Percentiles rank a stretch among this genome's conserved stretches.
Evolutionary conservation across 2,329 filamentous ascomycete species (phyloP).

Genomic region (Colletotrichum tofieldiae): DNA sequence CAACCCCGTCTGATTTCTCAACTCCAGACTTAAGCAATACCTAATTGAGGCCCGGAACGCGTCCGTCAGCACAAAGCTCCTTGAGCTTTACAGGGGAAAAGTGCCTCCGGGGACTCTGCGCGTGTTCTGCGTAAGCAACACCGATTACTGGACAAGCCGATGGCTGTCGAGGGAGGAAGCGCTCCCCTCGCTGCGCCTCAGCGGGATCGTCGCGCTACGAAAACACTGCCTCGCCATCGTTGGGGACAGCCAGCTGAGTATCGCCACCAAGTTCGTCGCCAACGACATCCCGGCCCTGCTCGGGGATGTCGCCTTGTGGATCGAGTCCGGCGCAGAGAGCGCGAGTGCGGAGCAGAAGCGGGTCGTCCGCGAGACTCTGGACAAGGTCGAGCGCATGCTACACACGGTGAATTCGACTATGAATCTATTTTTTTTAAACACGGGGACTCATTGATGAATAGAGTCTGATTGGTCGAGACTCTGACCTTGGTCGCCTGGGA

Average conservation of each 20-base stretch:
- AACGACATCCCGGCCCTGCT: conserved; percentile 60
- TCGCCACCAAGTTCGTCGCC: conserved; percentile 55
- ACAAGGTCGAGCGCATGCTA: conserved; percentile 51
- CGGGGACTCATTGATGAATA: conserved; percentile 19
- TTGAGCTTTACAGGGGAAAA: conserved; percentile 48
- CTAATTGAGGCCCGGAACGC: conserved; percentile 58
- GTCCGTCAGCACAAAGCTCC: conserved; percentile 51
- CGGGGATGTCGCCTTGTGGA: conserved; percentile 60
- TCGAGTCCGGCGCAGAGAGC: conserved; percentile 58
- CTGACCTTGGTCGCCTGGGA: neutral
- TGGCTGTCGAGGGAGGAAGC: conserved; percentile 45
- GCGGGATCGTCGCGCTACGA: conserved; percentile 59
- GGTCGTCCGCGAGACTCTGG: conserved; percentile 51
- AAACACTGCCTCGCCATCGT: conserved; percentile 63
- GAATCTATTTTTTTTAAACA: neutral
- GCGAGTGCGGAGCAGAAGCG: conserved; percentile 55
- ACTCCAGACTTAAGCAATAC: conserved; percentile 50
- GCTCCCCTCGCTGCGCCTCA: conserved; percentile 55
- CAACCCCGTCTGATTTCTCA: neutral
- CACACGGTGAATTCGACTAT: conserved; percentile 49
- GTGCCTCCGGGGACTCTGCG: conserved; percentile 47
- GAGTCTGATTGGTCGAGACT: conserved; percentile 3
- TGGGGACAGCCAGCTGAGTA: conserved; percentile 57
- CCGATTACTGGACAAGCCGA: conserved; percentile 58
- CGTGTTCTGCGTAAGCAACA: conserved; percentile 64